Conservation (phyloP, 495 filamentous ascomycete species). For the Penicillium samsonianum region DNA sequence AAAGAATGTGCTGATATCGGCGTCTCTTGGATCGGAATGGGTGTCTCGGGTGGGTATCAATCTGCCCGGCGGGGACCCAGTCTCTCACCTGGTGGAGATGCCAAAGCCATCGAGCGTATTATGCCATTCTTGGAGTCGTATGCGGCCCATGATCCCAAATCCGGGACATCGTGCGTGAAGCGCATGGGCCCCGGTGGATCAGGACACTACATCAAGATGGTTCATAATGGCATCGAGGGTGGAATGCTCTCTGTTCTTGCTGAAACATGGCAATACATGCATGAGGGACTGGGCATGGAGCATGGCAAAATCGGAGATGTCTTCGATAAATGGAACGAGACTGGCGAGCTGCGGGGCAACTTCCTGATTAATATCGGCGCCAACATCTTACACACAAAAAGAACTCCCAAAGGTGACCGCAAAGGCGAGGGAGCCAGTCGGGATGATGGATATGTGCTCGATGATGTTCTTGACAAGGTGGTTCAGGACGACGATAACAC, state of each 20-base stretch:
- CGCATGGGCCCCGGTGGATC: conserved; percentile 62
- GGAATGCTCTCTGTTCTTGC: conserved; percentile 63
- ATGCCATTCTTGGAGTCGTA: conserved; percentile 64
- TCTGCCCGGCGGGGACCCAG: conserved; percentile 64
- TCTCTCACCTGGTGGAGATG: conserved; percentile 65
- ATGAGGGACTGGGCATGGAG: conserved; percentile 56
- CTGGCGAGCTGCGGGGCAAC: conserved; percentile 59
- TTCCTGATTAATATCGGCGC: conserved; percentile 66
- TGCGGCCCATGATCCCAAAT: conserved; percentile 58
- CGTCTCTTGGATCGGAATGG: conserved; percentile 66
- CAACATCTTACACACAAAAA: conserved; percentile 57
- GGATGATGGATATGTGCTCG: conserved; percentile 53
- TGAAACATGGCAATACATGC: conserved; percentile 69
- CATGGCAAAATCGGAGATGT: conserved; percentile 64
- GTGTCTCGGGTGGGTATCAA: conserved; percentile 71
- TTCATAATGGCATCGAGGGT: conserved; percentile 77
- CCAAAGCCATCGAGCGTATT: conserved; percentile 56
- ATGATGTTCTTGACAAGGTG: conserved; percentile 71
- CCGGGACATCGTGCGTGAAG: conserved; percentile 62
- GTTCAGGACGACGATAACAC: conserved; percentile 69
- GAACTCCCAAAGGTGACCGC: conserved; percentile 43
- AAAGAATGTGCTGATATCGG: conserved; percentile 54
- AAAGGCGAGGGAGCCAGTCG: conserved; percentile 40
- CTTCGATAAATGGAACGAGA: conserved; percentile 60
- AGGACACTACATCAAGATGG: conserved; percentile 77